Evolutionary conservation across 345 rosid genomes (phyloP), one percentile per base, ranked within the genome.

Genomic region (Angophora floribunda): DNA sequence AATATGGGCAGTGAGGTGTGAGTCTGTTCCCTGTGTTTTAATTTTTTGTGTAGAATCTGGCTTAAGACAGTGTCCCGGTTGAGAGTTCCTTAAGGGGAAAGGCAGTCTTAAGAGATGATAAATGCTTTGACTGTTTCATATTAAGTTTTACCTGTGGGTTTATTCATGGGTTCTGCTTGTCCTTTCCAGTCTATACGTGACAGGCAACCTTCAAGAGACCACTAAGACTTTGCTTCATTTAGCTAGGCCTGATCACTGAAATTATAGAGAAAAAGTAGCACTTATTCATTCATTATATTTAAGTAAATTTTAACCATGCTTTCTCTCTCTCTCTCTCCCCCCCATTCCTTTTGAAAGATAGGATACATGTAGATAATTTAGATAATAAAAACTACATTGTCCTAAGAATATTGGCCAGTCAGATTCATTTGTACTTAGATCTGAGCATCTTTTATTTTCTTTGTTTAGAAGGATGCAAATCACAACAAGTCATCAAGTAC

Each of bases 401-500:
- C 49, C 49, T 7, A 75, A 75, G 49, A 75, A 19, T 75, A 41
- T 75, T 75, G 45, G 49, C 26, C 49, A 41, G 49, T 75, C 5
- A 11, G 78, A 53, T 32, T 51, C 80, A 32, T 70, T 21, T 70
- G 80, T 70, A 70, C 80, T 32, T 32, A 17, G 45, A 70, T 70
- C 87, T 86, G n/a, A 52, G 45, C 49, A 45, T 52, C 65, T 85
- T 36, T 52, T 51, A 17, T 53, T 75, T 88, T 50, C 65, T n/a
- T 86, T 26, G 88, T 7, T 75, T 26, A 85, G 85, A 89, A 96
- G 96, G 94, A 91, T 93, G 90, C 92, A 7, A 86, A 90, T 52
- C 93, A 91, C 86, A 92, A 91, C 44, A 95, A 91, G 87, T 87
- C 90, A 86, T 59, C 91, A 86, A 94, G 90, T 90, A 87, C 91